A percentile compares a stretch with the other conserved stretches of the same genome.
Evolutionary conservation across 495 filamentous ascomycete species (phyloP).

Genomic region (Hypoxylon intermedium): DNA sequence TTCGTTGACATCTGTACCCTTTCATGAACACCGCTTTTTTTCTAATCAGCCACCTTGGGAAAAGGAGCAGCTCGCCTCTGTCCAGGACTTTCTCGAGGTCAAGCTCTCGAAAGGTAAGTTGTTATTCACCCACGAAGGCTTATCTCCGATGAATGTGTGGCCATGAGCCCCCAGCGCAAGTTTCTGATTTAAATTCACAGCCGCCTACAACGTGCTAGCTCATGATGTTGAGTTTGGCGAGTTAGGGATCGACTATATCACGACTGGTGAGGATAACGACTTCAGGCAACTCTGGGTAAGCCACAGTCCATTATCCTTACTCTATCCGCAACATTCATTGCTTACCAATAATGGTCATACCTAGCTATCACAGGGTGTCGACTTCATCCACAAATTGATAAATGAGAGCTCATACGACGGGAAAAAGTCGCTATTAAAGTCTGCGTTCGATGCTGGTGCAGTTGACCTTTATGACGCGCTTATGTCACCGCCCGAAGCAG

Average conservation of each 20-base stretch:
- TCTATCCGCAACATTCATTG: constrained; percentile 13
- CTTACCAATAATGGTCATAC: constrained; percentile 15
- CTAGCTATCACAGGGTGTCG: constrained; percentile 25
- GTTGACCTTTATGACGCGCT: constrained; percentile 20
- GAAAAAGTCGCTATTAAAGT: constrained; percentile 27
- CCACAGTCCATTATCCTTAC: constrained; percentile 14
- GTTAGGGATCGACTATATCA: constrained; percentile 20
- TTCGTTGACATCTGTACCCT: constrained; percentile 2
- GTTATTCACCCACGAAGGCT: not conserved
- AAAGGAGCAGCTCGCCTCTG: constrained; percentile 25
- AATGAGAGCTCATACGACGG: constrained; percentile 25
- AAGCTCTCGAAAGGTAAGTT: constrained; percentile 24
- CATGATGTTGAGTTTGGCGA: constrained; percentile 26
- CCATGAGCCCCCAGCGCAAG: constrained; percentile 7
- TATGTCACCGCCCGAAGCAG: constrained; percentile 10
- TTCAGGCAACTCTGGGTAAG: constrained; percentile 26
- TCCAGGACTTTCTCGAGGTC: constrained; percentile 21
- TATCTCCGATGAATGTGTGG: constrained; percentile 17
- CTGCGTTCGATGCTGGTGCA: constrained; percentile 15
- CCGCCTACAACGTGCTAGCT: constrained; percentile 20
- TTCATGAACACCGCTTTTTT: constrained; percentile 16
- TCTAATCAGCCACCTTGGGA: constrained; percentile 22
- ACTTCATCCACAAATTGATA: constrained; percentile 20
- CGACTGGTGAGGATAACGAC: constrained; percentile 12
- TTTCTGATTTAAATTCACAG: constrained; percentile 20